These are phyloP conservation scores for Podaxis rugospora DNA, from an alignment of 768 basidiomycete species.

Conservation along the genomic window DNA sequence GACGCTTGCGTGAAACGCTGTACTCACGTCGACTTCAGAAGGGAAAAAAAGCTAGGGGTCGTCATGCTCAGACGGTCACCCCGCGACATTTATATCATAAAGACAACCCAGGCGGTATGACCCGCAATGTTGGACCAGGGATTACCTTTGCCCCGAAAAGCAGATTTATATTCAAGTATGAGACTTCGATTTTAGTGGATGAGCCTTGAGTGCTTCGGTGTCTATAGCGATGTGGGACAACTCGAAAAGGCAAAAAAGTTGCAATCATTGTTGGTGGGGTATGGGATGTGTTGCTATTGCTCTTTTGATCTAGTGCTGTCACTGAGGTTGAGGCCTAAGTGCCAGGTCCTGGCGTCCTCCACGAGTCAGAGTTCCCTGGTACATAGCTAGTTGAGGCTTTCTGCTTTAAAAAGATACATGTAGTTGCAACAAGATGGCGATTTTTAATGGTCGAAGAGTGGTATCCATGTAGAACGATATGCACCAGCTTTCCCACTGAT, in stretches of 20 bases:
- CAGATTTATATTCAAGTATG: conserved; percentile 1
- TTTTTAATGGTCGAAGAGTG: neutral
- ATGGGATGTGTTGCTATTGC: neutral
- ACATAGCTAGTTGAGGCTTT: neutral
- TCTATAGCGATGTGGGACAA: conserved; percentile 2
- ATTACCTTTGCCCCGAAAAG: conserved; percentile 3
- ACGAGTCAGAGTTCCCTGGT: neutral
- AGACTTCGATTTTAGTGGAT: neutral
- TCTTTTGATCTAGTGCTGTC: neutral
- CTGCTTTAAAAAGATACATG: neutral
- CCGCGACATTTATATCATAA: conserved; percentile 10
- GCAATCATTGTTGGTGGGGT: neutral
- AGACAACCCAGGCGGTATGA: neutral
- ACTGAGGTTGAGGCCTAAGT: neutral
- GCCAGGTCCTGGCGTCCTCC: neutral
- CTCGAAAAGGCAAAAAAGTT: neutral
- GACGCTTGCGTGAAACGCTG: neutral
- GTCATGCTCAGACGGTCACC: conserved; percentile 1
- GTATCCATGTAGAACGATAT: neutral
- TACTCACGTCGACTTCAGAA: conserved; percentile 16
- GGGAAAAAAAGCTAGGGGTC: conserved; percentile 7
- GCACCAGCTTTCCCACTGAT: neutral
- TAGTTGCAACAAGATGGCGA: neutral
- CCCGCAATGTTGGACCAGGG: conserved; percentile 9
- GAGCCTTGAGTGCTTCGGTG: neutral